These are phyloP conservation scores for Salix viminalis DNA, from an alignment of 345 rosid genomes.

Conservation along the genomic window DNA sequence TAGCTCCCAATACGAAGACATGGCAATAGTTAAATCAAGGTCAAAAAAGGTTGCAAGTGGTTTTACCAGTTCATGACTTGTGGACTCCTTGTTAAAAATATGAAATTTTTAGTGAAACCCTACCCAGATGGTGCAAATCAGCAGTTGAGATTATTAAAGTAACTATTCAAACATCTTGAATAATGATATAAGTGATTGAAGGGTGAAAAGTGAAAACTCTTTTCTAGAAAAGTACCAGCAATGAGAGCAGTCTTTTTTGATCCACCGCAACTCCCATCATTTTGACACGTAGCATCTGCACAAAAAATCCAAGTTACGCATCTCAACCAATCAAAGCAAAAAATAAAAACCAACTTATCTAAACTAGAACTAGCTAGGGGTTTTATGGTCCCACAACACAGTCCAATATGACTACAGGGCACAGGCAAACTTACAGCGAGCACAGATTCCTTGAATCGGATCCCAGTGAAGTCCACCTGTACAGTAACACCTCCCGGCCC, in stretches of 20 bases:
- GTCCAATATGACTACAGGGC: too few relatives aligned
- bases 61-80: too few relatives aligned
- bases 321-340: not conserved
- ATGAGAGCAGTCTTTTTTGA: constrained; percentile 33
- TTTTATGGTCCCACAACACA: not conserved
- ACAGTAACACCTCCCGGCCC: constrained; percentile 40
- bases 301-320: not conserved
- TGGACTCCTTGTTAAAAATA: too few relatives aligned
- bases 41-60: too few relatives aligned
- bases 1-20: too few relatives aligned
- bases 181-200: too few relatives aligned
- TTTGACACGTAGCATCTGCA: constrained; percentile 37
- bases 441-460: constrained; percentile 30
- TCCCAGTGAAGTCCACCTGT: constrained; percentile 28
- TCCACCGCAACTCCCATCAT: constrained; percentile 32
- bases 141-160: too few relatives aligned
- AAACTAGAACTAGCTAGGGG: not conserved
- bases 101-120: too few relatives aligned
- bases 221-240: constrained; percentile 29
- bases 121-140: too few relatives aligned
- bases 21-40: too few relatives aligned
- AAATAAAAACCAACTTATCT: not conserved
- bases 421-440: constrained; percentile 15
- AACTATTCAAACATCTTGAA: too few relatives aligned
- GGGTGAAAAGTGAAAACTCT: not conserved